phyloP scores from a whole-genome alignment of 257 asterid species.

The Solanum piurae region DNA sequence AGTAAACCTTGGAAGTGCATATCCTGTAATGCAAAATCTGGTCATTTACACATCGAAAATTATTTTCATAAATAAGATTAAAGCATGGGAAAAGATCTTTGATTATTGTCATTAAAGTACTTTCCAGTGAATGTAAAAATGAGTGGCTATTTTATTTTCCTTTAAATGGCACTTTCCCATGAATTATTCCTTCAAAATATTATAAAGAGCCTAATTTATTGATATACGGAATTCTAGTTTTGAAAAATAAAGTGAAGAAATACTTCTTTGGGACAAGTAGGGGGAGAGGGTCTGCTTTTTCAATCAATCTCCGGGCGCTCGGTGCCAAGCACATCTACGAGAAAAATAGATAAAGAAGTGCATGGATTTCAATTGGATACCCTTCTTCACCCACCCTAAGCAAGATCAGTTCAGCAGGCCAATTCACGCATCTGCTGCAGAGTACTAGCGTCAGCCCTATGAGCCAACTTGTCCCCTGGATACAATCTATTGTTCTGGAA shows the following conservation, averaged over 20 bases:
- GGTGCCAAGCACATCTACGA: neutral
- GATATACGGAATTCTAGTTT: neutral
- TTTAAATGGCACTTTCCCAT: neutral
- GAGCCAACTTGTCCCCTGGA: neutral
- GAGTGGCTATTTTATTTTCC: neutral
- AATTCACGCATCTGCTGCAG: neutral
- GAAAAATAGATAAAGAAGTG: neutral
- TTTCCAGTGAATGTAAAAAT: neutral
- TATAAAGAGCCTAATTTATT: neutral
- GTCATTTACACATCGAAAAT: neutral
- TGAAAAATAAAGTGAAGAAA: neutral
- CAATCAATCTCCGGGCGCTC: neutral
- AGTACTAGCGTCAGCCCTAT: neutral
- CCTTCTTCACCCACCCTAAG: neutral
- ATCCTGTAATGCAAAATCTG: slow-evolving; percentile 35
- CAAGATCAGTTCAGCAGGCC: neutral
- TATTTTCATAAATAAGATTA: neutral
- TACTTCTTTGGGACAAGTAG: neutral
- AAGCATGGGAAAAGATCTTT: neutral
- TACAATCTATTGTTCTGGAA: neutral
- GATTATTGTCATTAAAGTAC: neutral
- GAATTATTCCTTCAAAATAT: neutral
- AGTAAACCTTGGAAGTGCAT: slow-evolving; percentile 65
- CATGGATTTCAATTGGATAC: neutral
- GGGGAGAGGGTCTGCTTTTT: neutral